These are phyloP conservation scores for Chaetomiaceae sp. DNA, from an alignment of 2,329 filamentous ascomycete species.

Conservation along the genomic window DNA sequence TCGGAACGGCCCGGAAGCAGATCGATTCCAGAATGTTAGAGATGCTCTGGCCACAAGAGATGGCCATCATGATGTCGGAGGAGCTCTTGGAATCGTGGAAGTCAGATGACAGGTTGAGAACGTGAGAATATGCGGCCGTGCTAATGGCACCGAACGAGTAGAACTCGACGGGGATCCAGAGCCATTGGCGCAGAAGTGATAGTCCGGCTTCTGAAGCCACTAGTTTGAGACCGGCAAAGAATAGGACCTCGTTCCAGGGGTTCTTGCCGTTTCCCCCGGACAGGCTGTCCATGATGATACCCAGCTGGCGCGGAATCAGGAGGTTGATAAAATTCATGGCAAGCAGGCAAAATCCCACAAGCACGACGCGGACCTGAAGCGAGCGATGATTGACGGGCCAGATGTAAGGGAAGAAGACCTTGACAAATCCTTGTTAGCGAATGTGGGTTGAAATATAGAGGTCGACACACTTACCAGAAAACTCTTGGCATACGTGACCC, in stretches of 20 bases:
- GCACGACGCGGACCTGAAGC: constrained; percentile 63
- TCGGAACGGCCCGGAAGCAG: constrained; percentile 54
- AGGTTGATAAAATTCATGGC: constrained; percentile 68
- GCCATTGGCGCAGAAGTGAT: constrained; percentile 49
- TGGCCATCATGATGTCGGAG: constrained; percentile 55
- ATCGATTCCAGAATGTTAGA: constrained; percentile 55
- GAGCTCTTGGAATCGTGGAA: constrained; percentile 59
- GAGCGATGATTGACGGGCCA: constrained; percentile 65
- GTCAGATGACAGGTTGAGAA: constrained; percentile 57
- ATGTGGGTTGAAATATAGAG: not conserved
- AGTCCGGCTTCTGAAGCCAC: constrained; percentile 52
- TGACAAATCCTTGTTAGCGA: not conserved
- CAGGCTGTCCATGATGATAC: constrained; percentile 70
- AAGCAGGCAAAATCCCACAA: constrained; percentile 66
- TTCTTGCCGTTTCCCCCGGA: constrained; percentile 44
- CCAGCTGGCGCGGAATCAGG: constrained; percentile 75
- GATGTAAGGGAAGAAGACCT: constrained; percentile 73
- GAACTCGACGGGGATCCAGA: constrained; percentile 56
- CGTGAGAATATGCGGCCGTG: constrained; percentile 54
- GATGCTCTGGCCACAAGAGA: constrained; percentile 50
- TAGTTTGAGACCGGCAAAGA: constrained; percentile 50
- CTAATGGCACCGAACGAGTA: constrained; percentile 52
- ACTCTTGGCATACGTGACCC: constrained; percentile 70
- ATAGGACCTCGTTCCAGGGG: constrained; percentile 49
- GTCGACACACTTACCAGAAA: constrained; percentile 49